Evolutionary conservation across 192 early-diverging fungal species (phyloP).

Genomic region (Backusella mclennaniae): DNA sequence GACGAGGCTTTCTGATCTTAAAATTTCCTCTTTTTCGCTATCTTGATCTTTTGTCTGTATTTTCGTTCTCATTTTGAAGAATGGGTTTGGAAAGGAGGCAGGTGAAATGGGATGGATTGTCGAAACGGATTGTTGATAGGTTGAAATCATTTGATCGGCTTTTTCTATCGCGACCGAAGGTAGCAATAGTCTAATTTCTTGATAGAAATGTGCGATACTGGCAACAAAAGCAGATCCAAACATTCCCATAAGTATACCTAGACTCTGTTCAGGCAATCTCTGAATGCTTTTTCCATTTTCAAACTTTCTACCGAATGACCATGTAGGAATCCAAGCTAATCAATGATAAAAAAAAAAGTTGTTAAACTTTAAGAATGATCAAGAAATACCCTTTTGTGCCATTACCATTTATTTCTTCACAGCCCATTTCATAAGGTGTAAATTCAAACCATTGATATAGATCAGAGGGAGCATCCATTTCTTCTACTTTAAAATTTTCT

Average conservation of each 20-base stretch:
- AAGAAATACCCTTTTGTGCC: not conserved
- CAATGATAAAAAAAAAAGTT: not conserved
- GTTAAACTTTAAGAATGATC: too few relatives aligned
- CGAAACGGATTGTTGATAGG: slow-evolving; percentile 50
- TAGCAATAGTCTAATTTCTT: slow-evolving; percentile 41
- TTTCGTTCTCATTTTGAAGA: slow-evolving; percentile 44
- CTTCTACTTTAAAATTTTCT: slow-evolving; percentile 30
- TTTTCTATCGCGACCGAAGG: slow-evolving; percentile 35
- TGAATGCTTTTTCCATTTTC: slow-evolving; percentile 54
- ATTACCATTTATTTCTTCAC: slow-evolving; percentile 65
- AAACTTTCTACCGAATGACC: slow-evolving; percentile 74
- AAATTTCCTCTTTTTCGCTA: slow-evolving; percentile 16
- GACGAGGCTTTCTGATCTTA: slow-evolving; percentile 28
- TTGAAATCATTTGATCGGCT: slow-evolving; percentile 38
- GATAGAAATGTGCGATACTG: slow-evolving; percentile 46
- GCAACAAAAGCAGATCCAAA: slow-evolving; percentile 52
- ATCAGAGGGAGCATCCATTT: slow-evolving; percentile 29
- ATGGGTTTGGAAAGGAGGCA: slow-evolving; percentile 65
- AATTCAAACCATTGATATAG: slow-evolving; percentile 82
- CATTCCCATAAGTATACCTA: slow-evolving; percentile 64
- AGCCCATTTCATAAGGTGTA: slow-evolving; percentile 76
- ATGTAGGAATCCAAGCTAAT: slow-evolving; percentile 72
- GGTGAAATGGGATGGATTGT: slow-evolving; percentile 63
- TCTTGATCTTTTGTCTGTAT: slow-evolving; percentile 34
- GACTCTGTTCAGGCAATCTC: slow-evolving; percentile 64